phyloP scores from a whole-genome alignment of 2,329 filamentous ascomycete species.

The Xylariomycetidae sp. region DNA sequence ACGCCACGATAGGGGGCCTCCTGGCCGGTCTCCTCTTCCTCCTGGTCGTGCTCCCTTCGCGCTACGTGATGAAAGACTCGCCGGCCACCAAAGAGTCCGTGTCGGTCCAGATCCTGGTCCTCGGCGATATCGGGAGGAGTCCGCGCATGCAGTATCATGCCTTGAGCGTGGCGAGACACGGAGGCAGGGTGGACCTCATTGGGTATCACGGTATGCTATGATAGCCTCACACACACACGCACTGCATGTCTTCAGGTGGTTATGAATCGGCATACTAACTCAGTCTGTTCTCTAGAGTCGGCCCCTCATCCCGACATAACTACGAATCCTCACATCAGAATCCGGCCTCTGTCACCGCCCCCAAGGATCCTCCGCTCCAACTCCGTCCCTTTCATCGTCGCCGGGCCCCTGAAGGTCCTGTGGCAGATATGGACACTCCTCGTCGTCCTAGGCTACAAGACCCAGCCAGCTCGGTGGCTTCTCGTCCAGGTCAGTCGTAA shows the following conservation, averaged over 20 bases:
- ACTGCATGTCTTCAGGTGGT: no score
- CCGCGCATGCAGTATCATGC: conserved; percentile 99
- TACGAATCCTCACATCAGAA: conserved; percentile 61
- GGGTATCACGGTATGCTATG: conserved; percentile 75
- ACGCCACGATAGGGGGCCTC: conserved; percentile 17
- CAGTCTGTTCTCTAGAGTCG: no score
- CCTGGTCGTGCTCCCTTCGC: conserved; percentile 30
- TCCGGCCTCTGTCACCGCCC: conserved; percentile 65
- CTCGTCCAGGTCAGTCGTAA: conserved; percentile 62
- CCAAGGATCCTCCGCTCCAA: conserved; percentile 64
- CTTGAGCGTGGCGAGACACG: conserved; percentile 80
- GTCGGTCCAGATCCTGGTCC: conserved; percentile 75
- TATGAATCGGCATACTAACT: no score
- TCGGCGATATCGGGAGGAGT: conserved; percentile 92
- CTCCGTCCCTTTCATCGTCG: conserved; percentile 69
- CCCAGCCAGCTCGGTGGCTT: conserved; percentile 75
- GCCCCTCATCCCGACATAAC: conserved; percentile 74
- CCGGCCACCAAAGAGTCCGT: conserved; percentile 23
- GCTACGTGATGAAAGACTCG: conserved; percentile 30
- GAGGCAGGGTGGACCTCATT: conserved; percentile 75
- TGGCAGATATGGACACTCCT: conserved; percentile 75
- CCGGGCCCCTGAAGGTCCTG: conserved; percentile 79
- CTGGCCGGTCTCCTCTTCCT: conserved; percentile 26
- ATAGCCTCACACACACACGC: no score
- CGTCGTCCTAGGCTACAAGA: conserved; percentile 66